Evolutionary conservation across 1,284 basidiomycete species (phyloP).

Genomic region (Puccinia polysora): DNA sequence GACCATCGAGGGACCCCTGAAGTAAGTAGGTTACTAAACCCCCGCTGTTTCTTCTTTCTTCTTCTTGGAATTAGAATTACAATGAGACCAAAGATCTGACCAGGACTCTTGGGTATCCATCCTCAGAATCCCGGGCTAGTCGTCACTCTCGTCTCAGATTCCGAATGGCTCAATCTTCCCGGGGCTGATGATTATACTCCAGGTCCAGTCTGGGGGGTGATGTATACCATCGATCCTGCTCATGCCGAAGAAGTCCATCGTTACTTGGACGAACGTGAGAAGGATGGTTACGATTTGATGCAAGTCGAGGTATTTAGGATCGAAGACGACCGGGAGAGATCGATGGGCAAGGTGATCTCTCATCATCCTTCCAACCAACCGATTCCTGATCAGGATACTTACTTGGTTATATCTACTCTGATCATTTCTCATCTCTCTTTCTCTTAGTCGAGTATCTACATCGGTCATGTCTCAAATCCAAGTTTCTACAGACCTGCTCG

Average conservation of each 20-base stretch:
- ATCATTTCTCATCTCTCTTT: neutral
- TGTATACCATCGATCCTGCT: constrained; percentile 34
- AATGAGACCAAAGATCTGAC: no score
- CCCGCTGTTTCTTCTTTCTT: neutral
- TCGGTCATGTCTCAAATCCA: constrained; percentile 34
- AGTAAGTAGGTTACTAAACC: neutral
- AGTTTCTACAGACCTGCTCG: constrained; percentile 12
- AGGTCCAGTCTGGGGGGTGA: constrained; percentile 20
- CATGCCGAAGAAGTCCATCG: constrained; percentile 20
- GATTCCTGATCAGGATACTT: neutral
- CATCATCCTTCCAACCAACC: neutral
- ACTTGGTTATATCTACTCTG: neutral
- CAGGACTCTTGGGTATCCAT: neutral
- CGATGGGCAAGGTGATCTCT: constrained; percentile 4
- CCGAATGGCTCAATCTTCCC: constrained; percentile 18
- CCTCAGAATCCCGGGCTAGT: constrained; percentile 28
- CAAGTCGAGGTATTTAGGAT: constrained; percentile 13
- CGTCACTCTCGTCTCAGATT: constrained; percentile 29
- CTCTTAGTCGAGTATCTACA: constrained; percentile 24
- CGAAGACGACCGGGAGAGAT: constrained; percentile 6
- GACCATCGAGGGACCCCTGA: constrained; percentile 41
- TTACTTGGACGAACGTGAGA: constrained; percentile 36
- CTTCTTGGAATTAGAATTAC: no score
- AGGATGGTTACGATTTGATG: constrained; percentile 41
- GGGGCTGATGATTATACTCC: constrained; percentile 1